Evolutionary conservation across 2,329 filamentous ascomycete species (phyloP).

Genomic region (Diaporthe citriasiana): DNA sequence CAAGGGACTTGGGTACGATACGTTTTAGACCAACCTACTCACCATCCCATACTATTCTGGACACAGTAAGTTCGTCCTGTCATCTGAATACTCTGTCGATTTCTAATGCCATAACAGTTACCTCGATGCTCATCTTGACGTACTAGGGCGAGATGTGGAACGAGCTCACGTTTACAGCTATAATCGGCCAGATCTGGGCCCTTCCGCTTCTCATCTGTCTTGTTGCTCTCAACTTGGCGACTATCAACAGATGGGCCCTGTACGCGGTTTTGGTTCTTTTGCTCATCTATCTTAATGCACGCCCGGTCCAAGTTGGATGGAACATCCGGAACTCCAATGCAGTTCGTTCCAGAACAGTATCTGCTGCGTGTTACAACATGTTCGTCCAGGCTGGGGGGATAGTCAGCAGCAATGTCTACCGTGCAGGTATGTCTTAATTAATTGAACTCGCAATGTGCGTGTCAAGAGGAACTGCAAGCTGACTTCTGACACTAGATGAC

Average conservation of each 20-base stretch:
- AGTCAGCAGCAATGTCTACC: slow-evolving; percentile 58
- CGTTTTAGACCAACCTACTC: slow-evolving; percentile 74
- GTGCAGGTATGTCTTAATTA: slow-evolving; percentile 46
- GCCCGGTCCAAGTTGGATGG: slow-evolving; percentile 64
- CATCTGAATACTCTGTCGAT: not conserved
- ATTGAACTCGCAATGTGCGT: not conserved
- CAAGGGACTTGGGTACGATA: slow-evolving; percentile 69
- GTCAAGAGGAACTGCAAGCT: slow-evolving; percentile 11
- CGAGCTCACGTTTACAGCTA: slow-evolving; percentile 63
- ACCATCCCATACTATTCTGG: slow-evolving; percentile 66
- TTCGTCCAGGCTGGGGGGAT: slow-evolving; percentile 60
- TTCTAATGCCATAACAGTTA: slow-evolving; percentile 44
- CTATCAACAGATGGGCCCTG: slow-evolving; percentile 57
- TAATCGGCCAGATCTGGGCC: slow-evolving; percentile 70
- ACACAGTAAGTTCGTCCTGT: slow-evolving; percentile 46
- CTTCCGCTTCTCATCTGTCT: slow-evolving; percentile 71
- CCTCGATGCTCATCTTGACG: slow-evolving; percentile 55
- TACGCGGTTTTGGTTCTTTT: slow-evolving; percentile 59
- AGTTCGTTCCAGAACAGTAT: slow-evolving; percentile 73
- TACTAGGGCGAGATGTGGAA: slow-evolving; percentile 61
- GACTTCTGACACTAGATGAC: slow-evolving; percentile 48
- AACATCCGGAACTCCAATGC: slow-evolving; percentile 71
- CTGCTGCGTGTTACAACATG: slow-evolving; percentile 75
- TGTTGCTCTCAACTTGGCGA: slow-evolving; percentile 54
- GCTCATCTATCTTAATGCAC: slow-evolving; percentile 58